These are phyloP conservation scores for Zygosaccharomyces siamensis DNA, from an alignment of 805 yeast genomes.

Conservation along the genomic window DNA sequence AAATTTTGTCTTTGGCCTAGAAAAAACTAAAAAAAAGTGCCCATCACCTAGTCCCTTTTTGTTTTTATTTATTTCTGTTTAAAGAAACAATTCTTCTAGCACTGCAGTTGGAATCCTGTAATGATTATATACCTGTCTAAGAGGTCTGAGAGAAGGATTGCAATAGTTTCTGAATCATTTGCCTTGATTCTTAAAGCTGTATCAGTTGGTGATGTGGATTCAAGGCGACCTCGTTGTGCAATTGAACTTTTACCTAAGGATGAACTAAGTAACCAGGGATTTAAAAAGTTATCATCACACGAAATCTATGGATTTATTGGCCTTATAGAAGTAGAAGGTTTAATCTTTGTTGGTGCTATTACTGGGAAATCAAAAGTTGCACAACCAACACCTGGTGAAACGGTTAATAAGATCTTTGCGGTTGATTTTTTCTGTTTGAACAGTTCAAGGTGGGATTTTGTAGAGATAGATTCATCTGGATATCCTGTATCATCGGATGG, in stretches of 20 bases:
- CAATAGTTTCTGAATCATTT: conserved; percentile 36
- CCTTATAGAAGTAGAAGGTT: conserved; percentile 60
- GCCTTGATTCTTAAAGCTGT: conserved; percentile 45
- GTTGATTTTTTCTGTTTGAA: conserved; percentile 83
- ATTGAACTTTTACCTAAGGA: conserved; percentile 45
- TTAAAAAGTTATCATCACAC: conserved; percentile 40
- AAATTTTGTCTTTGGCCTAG: neutral
- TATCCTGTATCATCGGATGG: conserved; percentile 48
- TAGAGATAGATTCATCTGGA: conserved; percentile 64
- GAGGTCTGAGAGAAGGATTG: conserved; percentile 26
- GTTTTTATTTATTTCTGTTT: neutral
- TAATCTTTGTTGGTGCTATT: conserved; percentile 72
- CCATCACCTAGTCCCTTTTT: neutral
- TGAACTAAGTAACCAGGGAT: conserved; percentile 37
- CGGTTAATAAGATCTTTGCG: conserved; percentile 72
- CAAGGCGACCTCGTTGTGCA: conserved; percentile 38
- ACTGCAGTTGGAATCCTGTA: neutral
- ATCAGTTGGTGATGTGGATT: conserved; percentile 27
- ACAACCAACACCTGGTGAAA: conserved; percentile 70
- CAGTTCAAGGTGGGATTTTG: conserved; percentile 72
- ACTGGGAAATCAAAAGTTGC: conserved; percentile 78
- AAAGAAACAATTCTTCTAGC: neutral
- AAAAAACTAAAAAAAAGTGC: neutral
- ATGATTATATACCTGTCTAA: conserved; percentile 28
- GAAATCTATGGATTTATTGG: conserved; percentile 73